Base-by-base conservation (phyloP, 352 stramenopile species). In the Globisporangium uncinulatum region DNA sequence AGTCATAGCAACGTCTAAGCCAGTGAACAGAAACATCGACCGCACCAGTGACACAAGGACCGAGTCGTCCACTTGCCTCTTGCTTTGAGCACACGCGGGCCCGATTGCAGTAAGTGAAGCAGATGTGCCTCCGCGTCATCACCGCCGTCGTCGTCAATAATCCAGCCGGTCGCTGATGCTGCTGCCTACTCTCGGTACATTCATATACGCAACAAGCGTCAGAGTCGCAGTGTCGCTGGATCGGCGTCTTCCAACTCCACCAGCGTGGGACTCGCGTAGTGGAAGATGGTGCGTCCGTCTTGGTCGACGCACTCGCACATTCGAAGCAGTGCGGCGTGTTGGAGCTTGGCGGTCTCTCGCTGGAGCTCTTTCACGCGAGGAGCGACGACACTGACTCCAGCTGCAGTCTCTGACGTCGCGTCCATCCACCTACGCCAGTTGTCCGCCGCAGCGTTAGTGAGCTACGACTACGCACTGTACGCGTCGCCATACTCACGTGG, bases 351-450 rank as follows among this genome's bases (percentile, higher is more conserved):
- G 0, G 37, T 52, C 7, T 72, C 59, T 31, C 46, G 51, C 14
- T 77, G 59, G 3, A 88, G 48, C 36, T 83, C 69, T 57, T 76
- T 75, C 20, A 79, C 65, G 45, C 67, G 54, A 8, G 80, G 77
- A 42, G 80, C 66, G 4, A 76, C 44, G 72, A 86, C 2, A 2
- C 8, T 3, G 17, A 29, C 17, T 15, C 5, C 19, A 29, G 14
- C 43, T 8, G n/a, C 53, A 6, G 36, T 58, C 49, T 61, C 50
- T 36, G 56, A 17, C 42, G 65, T 37, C 29, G 37, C 41, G 4
- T 47, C 56, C 41, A 65, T 39, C 64, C 20, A 71, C 31, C 59
- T 67, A n/a, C 8, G 17, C 7, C 34, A 50, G 43, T 39, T 13
- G 10, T 13, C 7, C 34, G 8, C 34, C 32, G n/a, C 31, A 49